phyloP scores from a whole-genome alignment of 306 rosid species.

The Acmispon strigosus region DNA sequence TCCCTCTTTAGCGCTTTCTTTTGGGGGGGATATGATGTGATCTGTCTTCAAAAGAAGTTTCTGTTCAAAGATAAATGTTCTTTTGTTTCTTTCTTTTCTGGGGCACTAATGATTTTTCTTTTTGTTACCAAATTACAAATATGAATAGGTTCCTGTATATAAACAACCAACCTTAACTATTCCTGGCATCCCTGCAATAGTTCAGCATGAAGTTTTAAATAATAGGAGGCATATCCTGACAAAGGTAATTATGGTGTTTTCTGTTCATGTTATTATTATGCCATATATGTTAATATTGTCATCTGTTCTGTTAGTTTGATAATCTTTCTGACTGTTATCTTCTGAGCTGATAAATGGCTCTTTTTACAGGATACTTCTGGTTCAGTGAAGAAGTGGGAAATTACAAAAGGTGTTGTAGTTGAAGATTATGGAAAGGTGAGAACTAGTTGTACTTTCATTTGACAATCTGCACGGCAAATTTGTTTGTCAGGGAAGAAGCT shows the following conservation, averaged over 20 bases:
- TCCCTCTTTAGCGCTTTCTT: too few species aligned
- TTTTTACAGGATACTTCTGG: slow-evolving; percentile 73
- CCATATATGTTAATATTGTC: background rate
- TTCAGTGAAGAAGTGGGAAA: slow-evolving; percentile 97
- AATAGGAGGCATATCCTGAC: slow-evolving; percentile 93
- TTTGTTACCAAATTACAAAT: slow-evolving; percentile 20
- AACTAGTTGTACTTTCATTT: slow-evolving; percentile 15
- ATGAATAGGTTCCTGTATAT: slow-evolving; percentile 69
- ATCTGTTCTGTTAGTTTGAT: background rate
- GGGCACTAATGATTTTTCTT: slow-evolving; percentile 15
- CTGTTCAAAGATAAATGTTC: too few species aligned
- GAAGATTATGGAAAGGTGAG: slow-evolving; percentile 92
- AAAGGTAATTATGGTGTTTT: slow-evolving; percentile 54
- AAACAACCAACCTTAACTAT: slow-evolving; percentile 73
- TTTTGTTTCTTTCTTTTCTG: slow-evolving; percentile 16
- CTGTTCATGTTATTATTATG: background rate
- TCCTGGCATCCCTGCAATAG: slow-evolving; percentile 85
- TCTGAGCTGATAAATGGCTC: background rate
- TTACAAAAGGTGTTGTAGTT: slow-evolving; percentile 78
- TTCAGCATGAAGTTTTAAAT: slow-evolving; percentile 89
- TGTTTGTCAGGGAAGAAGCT: slow-evolving; percentile 11
- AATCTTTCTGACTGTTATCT: background rate
- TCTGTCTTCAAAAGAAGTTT: too few species aligned
- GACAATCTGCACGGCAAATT: slow-evolving; percentile 7
- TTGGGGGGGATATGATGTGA: background rate